phyloP scores from a whole-genome alignment of 2,329 filamentous ascomycete genomes.

The Diaporthe vaccinii region DNA sequence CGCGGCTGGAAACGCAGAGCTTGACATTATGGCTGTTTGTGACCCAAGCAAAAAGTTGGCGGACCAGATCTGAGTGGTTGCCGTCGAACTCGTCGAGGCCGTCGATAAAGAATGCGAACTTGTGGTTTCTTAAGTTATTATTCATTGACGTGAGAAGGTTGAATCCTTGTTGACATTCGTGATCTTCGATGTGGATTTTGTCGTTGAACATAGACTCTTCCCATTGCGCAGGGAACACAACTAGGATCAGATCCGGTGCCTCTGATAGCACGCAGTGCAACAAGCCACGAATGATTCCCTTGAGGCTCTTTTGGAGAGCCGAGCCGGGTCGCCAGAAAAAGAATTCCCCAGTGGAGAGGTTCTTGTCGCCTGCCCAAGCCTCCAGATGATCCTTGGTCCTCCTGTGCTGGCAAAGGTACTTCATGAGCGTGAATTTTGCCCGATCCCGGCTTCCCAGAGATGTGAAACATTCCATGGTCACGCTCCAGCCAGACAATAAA shows the following conservation, averaged over 20 bases:
- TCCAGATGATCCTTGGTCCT: slow-evolving; percentile 7
- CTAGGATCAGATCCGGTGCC: slow-evolving; percentile 2
- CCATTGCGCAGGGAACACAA: slow-evolving; percentile 10
- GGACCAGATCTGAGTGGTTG: background rate
- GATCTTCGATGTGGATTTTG: background rate
- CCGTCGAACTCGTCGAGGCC: slow-evolving; percentile 17
- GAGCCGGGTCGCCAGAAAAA: slow-evolving; percentile 16
- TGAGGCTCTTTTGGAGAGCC: background rate
- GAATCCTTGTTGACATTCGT: slow-evolving; percentile 6
- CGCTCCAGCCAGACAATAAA: background rate
- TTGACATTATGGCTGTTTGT: background rate
- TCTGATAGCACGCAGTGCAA: slow-evolving; percentile 12
- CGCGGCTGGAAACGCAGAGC: slow-evolving; percentile 1
- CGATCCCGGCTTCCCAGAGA: background rate
- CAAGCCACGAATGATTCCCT: background rate
- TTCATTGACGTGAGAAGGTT: background rate
- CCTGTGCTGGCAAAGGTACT: background rate
- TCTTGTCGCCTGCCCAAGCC: background rate
- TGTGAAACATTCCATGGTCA: background rate
- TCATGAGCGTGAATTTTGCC: slow-evolving; percentile 12
- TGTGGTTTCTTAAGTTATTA: background rate
- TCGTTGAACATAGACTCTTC: slow-evolving; percentile 9
- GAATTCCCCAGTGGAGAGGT: background rate
- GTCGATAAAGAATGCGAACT: slow-evolving; percentile 13
- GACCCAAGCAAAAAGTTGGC: slow-evolving; percentile 3